A percentile compares a stretch with the other conserved stretches of the same genome.
These are phyloP conservation scores for Emergomyces orientalis DNA, from an alignment of 2,329 filamentous ascomycete species.

Conservation along the genomic window DNA sequence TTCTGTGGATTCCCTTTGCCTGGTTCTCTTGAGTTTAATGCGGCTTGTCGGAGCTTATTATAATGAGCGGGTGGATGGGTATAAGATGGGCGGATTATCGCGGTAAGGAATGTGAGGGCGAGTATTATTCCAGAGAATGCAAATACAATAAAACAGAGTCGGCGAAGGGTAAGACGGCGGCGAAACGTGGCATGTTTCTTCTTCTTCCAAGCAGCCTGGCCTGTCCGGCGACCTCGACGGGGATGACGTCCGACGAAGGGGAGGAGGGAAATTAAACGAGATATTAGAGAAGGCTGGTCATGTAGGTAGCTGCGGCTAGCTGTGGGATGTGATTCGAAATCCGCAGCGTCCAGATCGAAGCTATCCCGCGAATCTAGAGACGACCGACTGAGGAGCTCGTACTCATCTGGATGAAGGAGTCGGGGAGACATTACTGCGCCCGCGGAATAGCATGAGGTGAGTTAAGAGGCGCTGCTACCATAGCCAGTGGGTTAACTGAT, in stretches of 20 bases:
- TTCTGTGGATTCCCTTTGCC: slow-evolving; percentile 45
- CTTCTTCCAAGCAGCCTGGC: slow-evolving; percentile 4
- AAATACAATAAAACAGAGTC: slow-evolving; percentile 25
- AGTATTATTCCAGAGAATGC: slow-evolving; percentile 23
- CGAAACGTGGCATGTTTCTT: slow-evolving; percentile 6
- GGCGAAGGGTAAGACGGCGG: slow-evolving; percentile 24
- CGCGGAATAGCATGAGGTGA: slow-evolving; percentile 1
- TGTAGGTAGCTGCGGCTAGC: slow-evolving; percentile 21
- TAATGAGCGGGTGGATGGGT: slow-evolving; percentile 48
- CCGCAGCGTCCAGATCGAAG: slow-evolving; percentile 35
- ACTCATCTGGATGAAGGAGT: slow-evolving; percentile 34
- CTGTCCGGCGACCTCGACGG: neutral
- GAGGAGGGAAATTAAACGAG: slow-evolving; percentile 1
- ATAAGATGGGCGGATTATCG: slow-evolving; percentile 48
- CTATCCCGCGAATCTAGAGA: slow-evolving; percentile 33
- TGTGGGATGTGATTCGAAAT: slow-evolving; percentile 33
- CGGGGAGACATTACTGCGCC: slow-evolving; percentile 33
- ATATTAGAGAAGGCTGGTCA: slow-evolving; percentile 20
- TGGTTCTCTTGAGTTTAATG: slow-evolving; percentile 23
- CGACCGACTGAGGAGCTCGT: slow-evolving; percentile 33
- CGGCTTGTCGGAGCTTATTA: slow-evolving; percentile 26
- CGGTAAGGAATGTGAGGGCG: slow-evolving; percentile 33
- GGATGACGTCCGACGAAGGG: neutral
- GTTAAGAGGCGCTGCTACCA: neutral
- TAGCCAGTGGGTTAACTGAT: neutral